Evolutionary conservation across 257 asterid species (phyloP), one percentile per base, ranked within the genome.

Genomic region (Solanum medicagineum): DNA sequence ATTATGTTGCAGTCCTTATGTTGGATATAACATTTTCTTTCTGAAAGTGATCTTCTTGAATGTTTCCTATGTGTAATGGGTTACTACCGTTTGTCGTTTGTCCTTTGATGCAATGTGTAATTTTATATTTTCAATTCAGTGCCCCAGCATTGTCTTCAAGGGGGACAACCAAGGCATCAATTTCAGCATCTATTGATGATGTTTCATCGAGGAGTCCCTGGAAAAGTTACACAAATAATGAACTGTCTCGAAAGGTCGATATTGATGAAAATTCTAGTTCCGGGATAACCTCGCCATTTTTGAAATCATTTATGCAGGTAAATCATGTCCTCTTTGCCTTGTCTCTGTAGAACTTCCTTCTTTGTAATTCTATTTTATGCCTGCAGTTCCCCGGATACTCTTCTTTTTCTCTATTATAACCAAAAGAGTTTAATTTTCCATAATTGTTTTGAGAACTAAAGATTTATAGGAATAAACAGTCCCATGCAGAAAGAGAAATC

Each of bases 231-330:
- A 81, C 91, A 57, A 89, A 84, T 87, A 97, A 93, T 55, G 99
- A 93, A 86, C 89, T 92, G 19, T 87, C 94, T 54, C 93, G 93
- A 80, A 94, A 87, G 85, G 91, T 88, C 80, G 95, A 93, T 83
- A 86, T 84, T 8, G 97, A 95, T 68, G 98, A 97, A 83, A 92
- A 90, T 91, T 89, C 95, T 6, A 89, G 94, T 88, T 90, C 94
- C 85, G 99, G 98, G 86, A 92, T 95, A 89, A 97, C 99, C 65
- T 91, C 99, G 6, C 99, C 99, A 26, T 92, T 95, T 87, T 90
- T 97, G 84, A 95, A 92, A 93, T 97, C 98, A 85, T 97, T 97
- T 91, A 97, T 95, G 99, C 98, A 97, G 98, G 99, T 94, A 88
- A 62, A 26, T 7, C 26, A 9, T 70, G 9, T 26, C 17, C 22